phyloP scores from a whole-genome alignment of 1,139 yeast species.

The Geotrichum klebahnii region DNA sequence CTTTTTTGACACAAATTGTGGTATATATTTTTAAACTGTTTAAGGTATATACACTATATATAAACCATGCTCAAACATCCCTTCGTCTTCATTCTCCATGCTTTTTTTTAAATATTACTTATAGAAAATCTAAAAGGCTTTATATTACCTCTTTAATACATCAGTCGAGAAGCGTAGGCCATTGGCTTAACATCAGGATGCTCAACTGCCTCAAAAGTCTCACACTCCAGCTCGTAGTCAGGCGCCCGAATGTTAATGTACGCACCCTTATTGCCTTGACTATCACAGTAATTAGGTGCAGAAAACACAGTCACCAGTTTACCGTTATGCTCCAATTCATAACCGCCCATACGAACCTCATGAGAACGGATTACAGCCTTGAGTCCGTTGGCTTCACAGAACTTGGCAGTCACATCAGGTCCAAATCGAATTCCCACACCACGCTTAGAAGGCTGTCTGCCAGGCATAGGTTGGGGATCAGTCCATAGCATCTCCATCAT shows the following conservation, averaged over 20 bases:
- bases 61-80: too few species aligned
- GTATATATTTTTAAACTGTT: too few species aligned
- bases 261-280: constrained; percentile 87
- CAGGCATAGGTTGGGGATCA: constrained; percentile 78
- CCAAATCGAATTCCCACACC: constrained; percentile 97
- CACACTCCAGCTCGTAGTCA: constrained; percentile 53
- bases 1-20: too few species aligned
- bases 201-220: constrained; percentile 71
- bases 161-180: constrained; percentile 65
- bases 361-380: constrained; percentile 87
- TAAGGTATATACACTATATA: too few species aligned
- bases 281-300: constrained; percentile 96
- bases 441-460: constrained; percentile 84
- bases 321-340: constrained; percentile 81
- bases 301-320: constrained; percentile 85
- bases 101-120: too few species aligned
- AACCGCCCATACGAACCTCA: constrained; percentile 91
- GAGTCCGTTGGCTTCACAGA: constrained; percentile 66
- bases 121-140: not conserved
- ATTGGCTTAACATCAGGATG: constrained; percentile 93
- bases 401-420: constrained; percentile 81
- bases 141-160: constrained; percentile 28
- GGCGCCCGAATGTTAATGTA: constrained; percentile 63
- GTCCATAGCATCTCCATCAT: constrained; percentile 98
- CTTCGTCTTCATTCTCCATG: too few species aligned